Evolutionary conservation across 805 yeast genomes (phyloP).

Genomic region (Candida ortonii): DNA sequence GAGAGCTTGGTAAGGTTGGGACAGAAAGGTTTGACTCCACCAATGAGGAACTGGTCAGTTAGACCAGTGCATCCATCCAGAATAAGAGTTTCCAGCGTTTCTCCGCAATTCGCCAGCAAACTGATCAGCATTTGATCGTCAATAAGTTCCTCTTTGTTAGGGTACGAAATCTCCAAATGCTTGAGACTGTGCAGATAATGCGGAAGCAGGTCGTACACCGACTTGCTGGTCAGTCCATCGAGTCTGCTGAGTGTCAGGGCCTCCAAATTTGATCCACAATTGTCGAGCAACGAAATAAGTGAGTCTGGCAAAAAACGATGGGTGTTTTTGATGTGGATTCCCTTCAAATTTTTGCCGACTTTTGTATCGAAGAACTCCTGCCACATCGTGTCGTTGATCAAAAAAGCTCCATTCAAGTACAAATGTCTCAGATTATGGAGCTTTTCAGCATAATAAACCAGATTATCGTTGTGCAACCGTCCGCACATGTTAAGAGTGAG

Average conservation of each 20-base stretch:
- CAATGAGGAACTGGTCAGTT: constrained; percentile 58
- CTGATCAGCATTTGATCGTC: constrained; percentile 66
- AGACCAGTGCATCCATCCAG: constrained; percentile 73
- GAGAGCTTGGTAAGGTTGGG: constrained; percentile 56
- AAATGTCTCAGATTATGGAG: constrained; percentile 52
- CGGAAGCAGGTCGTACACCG: constrained; percentile 62
- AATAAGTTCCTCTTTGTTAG: constrained; percentile 60
- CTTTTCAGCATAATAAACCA: constrained; percentile 60
- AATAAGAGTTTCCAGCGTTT: constrained; percentile 51
- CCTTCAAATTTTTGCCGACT: constrained; percentile 51
- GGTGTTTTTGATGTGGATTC: constrained; percentile 71
- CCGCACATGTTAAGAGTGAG: constrained; percentile 90
- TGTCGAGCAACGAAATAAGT: constrained; percentile 56
- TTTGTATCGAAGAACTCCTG: constrained; percentile 57
- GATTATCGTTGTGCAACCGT: constrained; percentile 73
- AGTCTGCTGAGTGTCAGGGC: constrained; percentile 61
- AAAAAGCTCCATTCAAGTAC: constrained; percentile 84
- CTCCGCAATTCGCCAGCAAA: constrained; percentile 60
- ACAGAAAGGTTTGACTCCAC: constrained; percentile 60
- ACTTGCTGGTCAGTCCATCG: constrained; percentile 63
- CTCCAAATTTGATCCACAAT: constrained; percentile 56
- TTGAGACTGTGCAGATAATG: constrained; percentile 54
- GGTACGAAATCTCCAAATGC: constrained; percentile 65
- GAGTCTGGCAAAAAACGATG: constrained; percentile 76
- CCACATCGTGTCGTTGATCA: constrained; percentile 79